Conservation (phyloP, 805 yeast species). For the Metschnikowia orientalis region DNA sequence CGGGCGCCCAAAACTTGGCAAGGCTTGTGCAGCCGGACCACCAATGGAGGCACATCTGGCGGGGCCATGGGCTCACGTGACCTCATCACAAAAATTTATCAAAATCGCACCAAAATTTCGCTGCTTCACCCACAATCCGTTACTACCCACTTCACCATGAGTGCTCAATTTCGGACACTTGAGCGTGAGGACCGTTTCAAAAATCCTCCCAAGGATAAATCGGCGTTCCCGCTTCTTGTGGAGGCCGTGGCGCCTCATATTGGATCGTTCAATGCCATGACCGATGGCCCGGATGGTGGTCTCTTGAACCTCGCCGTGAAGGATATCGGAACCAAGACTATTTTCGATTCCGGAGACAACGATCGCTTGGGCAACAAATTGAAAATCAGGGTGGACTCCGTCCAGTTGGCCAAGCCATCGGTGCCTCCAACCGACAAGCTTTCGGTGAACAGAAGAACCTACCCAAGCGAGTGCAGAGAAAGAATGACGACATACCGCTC, state of each 20-base stretch:
- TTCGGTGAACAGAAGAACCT: constrained; percentile 70
- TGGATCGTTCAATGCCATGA: constrained; percentile 92
- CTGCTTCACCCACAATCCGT: constrained; percentile 3
- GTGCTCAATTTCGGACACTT: constrained; percentile 70
- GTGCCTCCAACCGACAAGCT: constrained; percentile 68
- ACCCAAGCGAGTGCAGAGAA: constrained; percentile 83
- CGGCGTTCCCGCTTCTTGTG: constrained; percentile 73
- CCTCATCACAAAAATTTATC: constrained; percentile 19
- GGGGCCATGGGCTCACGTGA: constrained; percentile 15
- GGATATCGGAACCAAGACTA: constrained; percentile 82
- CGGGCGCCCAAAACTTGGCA: too few species aligned
- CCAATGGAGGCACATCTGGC: too few species aligned
- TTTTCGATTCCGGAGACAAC: constrained; percentile 74
- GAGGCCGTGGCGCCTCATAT: constrained; percentile 95
- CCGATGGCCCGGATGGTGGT: constrained; percentile 85
- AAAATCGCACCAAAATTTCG: constrained; percentile 7
- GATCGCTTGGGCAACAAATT: constrained; percentile 80
- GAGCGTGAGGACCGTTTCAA: constrained; percentile 83
- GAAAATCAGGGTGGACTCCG: constrained; percentile 79
- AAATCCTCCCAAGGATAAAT: constrained; percentile 84
- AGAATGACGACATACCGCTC: constrained; percentile 81
- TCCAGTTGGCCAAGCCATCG: constrained; percentile 79
- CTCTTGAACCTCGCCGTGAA: constrained; percentile 76
- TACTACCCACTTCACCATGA: constrained; percentile 23
- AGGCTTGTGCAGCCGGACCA: too few species aligned